Conservation (phyloP, 306 rosid genomes). For the Lupinus albus region DNA sequence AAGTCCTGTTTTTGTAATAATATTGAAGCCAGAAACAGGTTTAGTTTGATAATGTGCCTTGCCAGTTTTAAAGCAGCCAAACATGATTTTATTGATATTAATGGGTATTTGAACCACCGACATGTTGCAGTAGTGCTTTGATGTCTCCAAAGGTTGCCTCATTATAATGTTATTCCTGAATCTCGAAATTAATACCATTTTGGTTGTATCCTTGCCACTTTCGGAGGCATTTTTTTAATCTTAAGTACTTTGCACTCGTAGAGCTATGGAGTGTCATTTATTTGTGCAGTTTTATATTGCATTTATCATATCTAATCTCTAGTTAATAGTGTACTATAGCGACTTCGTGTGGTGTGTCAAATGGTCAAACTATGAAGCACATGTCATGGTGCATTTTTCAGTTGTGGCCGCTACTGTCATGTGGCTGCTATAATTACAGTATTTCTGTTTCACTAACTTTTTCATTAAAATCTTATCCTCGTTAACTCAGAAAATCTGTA, state of each 20-base stretch:
- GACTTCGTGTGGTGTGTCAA: too few species aligned
- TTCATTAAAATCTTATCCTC: too few species aligned
- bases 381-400: too few species aligned
- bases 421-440: too few species aligned
- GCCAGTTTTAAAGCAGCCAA: constrained; percentile 24
- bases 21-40: constrained; percentile 19
- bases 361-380: too few species aligned
- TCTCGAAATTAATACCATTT: constrained; percentile 27
- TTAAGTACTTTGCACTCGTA: constrained; percentile 20
- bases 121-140: constrained; percentile 4
- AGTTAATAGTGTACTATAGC: too few species aligned
- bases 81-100: constrained; percentile 11
- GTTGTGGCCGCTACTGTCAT: too few species aligned
- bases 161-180: constrained; percentile 19
- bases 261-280: neutral
- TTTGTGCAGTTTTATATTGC: neutral
- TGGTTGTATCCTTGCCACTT: neutral
- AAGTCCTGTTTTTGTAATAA: constrained; percentile 6
- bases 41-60: constrained; percentile 8
- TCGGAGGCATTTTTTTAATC: neutral
- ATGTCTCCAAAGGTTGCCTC: constrained; percentile 2
- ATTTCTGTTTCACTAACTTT: too few species aligned
- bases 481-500: too few species aligned
- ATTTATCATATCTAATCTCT: neutral
- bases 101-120: constrained; percentile 10